Evolutionary conservation across 2,329 filamentous ascomycete species (phyloP).

Genomic region (Aureobasidium pullulans): DNA sequence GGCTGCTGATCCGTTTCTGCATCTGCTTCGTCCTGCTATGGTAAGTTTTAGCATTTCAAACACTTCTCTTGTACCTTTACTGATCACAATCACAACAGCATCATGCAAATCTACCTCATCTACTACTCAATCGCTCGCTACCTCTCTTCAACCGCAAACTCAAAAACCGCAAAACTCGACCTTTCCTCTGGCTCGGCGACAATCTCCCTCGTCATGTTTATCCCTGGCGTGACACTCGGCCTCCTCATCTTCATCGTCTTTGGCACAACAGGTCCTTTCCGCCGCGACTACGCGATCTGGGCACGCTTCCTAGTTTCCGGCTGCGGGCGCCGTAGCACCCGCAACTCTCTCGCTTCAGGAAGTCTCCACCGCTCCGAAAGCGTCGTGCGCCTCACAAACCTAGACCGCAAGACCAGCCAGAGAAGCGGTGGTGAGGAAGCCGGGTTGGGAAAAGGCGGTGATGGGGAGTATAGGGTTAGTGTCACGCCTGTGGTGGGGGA

Average conservation of each 20-base stretch:
- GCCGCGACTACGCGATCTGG: constrained; percentile 13
- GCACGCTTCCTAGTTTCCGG: not conserved
- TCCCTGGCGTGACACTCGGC: constrained; percentile 6
- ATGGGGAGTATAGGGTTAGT: not conserved
- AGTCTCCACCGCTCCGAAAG: not conserved
- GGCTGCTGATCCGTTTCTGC: constrained; percentile 18
- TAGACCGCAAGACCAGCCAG: not conserved
- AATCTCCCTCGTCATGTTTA: constrained; percentile 13
- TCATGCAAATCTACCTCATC: constrained; percentile 17
- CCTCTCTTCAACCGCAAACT: not conserved
- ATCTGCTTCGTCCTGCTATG: constrained; percentile 16
- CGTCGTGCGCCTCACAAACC: constrained; percentile 2
- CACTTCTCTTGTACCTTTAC: not conserved
- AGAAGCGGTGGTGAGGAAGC: not conserved
- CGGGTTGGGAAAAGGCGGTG: not conserved
- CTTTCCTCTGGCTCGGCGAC: constrained; percentile 11
- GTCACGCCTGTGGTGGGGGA: not conserved
- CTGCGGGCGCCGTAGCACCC: not conserved
- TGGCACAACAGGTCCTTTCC: constrained; percentile 12
- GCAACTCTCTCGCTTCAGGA: not conserved
- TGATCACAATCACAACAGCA: not conserved
- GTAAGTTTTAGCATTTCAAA: not conserved
- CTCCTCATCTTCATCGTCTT: constrained; percentile 9
- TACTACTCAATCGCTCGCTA: constrained; percentile 13
- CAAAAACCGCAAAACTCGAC: constrained; percentile 11